Percentiles rank a stretch among this genome's conserved stretches.
These are phyloP conservation scores for Colletotrichum destructivum DNA, from an alignment of 2,329 filamentous ascomycete genomes.

Conservation along the genomic window DNA sequence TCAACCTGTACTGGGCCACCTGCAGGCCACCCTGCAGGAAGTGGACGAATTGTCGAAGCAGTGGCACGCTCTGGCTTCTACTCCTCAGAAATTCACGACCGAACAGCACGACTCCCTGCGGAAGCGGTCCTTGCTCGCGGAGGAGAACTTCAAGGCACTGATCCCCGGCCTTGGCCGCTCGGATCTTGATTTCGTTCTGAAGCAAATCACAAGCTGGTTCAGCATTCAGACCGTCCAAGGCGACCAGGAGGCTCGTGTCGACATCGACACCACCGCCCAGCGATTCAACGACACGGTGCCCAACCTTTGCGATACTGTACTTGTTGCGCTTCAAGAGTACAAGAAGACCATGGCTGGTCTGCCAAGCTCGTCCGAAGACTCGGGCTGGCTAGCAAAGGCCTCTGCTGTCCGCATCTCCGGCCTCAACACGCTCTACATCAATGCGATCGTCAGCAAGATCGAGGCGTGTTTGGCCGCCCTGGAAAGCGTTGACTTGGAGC, in stretches of 20 bases:
- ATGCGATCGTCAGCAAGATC: conserved; percentile 33
- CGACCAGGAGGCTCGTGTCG: background rate
- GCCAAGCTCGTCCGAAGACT: conserved; percentile 72
- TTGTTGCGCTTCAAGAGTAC: conserved; percentile 84
- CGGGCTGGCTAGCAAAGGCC: conserved; percentile 64
- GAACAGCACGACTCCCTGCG: conserved; percentile 58
- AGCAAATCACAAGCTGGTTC: conserved; percentile 77
- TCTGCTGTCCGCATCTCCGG: conserved; percentile 30
- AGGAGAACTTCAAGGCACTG: conserved; percentile 1
- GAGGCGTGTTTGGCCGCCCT: conserved; percentile 44
- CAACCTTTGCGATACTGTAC: conserved; percentile 79
- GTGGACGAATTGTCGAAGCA: conserved; percentile 61
- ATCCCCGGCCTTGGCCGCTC: conserved; percentile 56
- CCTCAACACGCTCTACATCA: conserved; percentile 37
- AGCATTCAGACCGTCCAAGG: background rate
- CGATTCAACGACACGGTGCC: conserved; percentile 73
- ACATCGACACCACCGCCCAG: conserved; percentile 46
- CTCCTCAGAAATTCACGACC: conserved; percentile 68
- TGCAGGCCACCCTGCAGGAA: conserved; percentile 66
- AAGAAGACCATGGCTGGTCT: conserved; percentile 67
- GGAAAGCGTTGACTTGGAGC: conserved; percentile 57
- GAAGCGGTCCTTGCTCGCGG: conserved; percentile 24
- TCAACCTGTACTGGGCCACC: conserved; percentile 56
- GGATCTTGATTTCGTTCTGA: conserved; percentile 74
- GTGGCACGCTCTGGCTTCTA: conserved; percentile 58